These are phyloP conservation scores for Colletotrichum sp. DNA, from an alignment of 2,329 filamentous ascomycete species.

Conservation along the genomic window DNA sequence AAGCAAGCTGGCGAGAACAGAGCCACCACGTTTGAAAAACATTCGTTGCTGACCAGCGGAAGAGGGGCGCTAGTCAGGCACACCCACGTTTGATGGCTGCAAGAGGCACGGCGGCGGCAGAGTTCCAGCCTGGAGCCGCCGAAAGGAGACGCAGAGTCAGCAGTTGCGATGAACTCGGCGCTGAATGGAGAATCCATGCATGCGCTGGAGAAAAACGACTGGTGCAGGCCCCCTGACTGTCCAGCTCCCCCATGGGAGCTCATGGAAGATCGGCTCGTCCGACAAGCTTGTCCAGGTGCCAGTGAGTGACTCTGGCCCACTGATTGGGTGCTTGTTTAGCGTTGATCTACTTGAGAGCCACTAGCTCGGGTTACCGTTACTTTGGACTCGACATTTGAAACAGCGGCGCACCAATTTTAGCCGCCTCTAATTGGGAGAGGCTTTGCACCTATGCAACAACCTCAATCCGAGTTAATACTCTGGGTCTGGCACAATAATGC, in stretches of 20 bases:
- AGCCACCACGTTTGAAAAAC: background rate
- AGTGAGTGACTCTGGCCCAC: background rate
- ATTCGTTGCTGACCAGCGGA: background rate
- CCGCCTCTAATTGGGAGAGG: background rate
- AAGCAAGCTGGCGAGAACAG: background rate
- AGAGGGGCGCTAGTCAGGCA: background rate
- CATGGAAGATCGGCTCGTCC: background rate
- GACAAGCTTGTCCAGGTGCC: background rate
- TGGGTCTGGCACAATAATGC: background rate
- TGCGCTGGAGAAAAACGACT: background rate
- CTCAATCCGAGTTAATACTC: background rate
- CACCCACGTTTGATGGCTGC: background rate
- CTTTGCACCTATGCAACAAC: background rate
- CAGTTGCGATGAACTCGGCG: background rate
- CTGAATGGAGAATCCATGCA: background rate
- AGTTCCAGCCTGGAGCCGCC: background rate
- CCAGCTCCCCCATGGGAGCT: background rate
- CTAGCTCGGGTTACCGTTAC: slow-evolving; percentile 14
- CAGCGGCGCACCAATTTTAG: slow-evolving; percentile 6
- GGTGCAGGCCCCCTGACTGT: background rate
- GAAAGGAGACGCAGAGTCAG: background rate
- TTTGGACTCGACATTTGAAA: slow-evolving; percentile 12
- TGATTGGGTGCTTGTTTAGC: slow-evolving; percentile 8
- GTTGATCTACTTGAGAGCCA: slow-evolving; percentile 15
- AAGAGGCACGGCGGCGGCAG: background rate